Base-by-base conservation (phyloP, 495 filamentous ascomycete genomes). In the Venustampulla echinocandica region DNA sequence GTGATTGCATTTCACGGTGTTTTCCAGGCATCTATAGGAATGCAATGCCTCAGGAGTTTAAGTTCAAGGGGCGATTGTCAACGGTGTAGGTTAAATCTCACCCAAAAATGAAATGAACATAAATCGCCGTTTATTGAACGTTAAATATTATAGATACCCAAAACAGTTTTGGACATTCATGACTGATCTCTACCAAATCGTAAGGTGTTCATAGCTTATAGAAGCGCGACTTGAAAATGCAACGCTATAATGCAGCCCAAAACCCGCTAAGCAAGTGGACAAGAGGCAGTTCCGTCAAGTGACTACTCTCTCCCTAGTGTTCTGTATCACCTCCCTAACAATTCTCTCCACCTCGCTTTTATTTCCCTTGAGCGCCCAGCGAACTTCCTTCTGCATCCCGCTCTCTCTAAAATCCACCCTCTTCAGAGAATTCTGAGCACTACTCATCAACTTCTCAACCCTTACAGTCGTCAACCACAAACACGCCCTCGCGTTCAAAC, bases 361-460 rank as follows among this genome's bases (percentile, higher is more conserved):
- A n/a, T n/a, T 50, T 33, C 47, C 52, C 41, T 47, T 42, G 6
- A 46, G 15, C 1, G 52, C 46, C 52, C 52, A 55, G n/a, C 9
- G 9, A 23, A 36, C 21, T 22, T 39, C 27, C 27, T 14, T 41
- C 42, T 32, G 13, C 43, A 46, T 46, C 5, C 47, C 52, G 43
- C 41, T 46, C 22, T 38, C 39, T 17, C 35, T 46, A 13, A 50
- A 55, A 38, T 55, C 52, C 13, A 50, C 42, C 15, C 22, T 33
- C 34, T 19, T 19, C 33, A 32, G 15, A 19, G 18, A 9, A 14
- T n/a, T 14, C 36, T 19, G 15, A 19, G 30, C 45, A 4, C 43
- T 20, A 14, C 14, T 32, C 20, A 39, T 17, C 15, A 50, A 10
- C 10, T n/a, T 25, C 14, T 7, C 21, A 13, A 45, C 47, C 10